These are phyloP conservation scores for Aspergillus fumigatiaffinis DNA, from an alignment of 2,329 filamentous ascomycete genomes.

Conservation along the genomic window DNA sequence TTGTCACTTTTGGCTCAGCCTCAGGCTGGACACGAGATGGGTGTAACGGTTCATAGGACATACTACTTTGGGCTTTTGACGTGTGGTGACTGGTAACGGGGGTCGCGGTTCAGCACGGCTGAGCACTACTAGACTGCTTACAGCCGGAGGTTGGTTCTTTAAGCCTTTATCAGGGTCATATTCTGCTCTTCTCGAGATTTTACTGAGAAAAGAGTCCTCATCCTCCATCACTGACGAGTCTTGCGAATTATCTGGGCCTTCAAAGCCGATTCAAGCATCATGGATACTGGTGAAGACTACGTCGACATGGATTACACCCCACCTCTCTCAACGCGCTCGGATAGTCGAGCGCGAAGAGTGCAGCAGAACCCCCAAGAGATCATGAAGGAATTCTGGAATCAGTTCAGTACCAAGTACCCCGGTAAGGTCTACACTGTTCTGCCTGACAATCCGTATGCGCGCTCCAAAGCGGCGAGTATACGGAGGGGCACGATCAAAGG, in stretches of 20 bases:
- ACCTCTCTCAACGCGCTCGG: constrained; percentile 30
- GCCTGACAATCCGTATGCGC: constrained; percentile 63
- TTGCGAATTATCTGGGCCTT: background rate
- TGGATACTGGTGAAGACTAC: constrained; percentile 30
- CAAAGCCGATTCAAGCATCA: constrained; percentile 4
- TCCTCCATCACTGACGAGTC: background rate
- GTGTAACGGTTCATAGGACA: background rate
- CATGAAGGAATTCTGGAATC: constrained; percentile 70
- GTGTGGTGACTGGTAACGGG: no score
- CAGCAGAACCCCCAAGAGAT: constrained; percentile 62
- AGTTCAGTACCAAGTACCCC: constrained; percentile 66
- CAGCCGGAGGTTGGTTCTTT: background rate
- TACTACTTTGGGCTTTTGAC: background rate
- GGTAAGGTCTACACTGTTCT: constrained; percentile 70
- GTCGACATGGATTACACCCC: constrained; percentile 20
- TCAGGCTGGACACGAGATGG: constrained; percentile 3
- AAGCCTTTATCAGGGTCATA: background rate
- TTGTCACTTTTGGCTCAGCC: constrained; percentile 7
- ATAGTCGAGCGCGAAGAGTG: constrained; percentile 29
- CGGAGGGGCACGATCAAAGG: constrained; percentile 53
- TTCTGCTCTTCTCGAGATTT: background rate
- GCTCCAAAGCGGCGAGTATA: constrained; percentile 55
- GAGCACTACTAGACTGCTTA: background rate
- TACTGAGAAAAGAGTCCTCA: background rate
- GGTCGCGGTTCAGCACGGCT: background rate